These are phyloP conservation scores for Lachnellula willkommii DNA, from an alignment of 2,329 filamentous ascomycete species.

Conservation along the genomic window DNA sequence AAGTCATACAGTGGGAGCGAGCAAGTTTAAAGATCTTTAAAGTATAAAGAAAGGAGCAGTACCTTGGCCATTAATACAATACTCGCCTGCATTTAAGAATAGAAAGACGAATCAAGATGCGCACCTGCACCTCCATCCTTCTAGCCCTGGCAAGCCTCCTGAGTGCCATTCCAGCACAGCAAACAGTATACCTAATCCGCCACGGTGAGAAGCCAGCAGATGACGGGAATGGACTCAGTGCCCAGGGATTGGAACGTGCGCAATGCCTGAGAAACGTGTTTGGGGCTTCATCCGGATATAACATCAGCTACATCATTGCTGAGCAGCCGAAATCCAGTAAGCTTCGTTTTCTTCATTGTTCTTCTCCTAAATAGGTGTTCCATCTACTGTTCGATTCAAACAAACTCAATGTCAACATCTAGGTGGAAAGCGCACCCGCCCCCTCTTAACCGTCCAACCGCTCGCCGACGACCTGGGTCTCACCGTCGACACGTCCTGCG, in stretches of 20 bases:
- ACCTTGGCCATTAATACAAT: no score
- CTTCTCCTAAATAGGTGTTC: not conserved
- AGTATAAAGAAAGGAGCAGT: no score
- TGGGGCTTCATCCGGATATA: constrained; percentile 44
- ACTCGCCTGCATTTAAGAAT: no score
- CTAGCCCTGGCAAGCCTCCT: not conserved
- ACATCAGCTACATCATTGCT: constrained; percentile 56
- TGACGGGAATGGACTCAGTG: constrained; percentile 44
- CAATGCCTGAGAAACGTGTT: constrained; percentile 56
- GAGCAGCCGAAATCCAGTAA: constrained; percentile 45
- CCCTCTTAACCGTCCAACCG: constrained; percentile 52
- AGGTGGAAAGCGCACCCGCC: constrained; percentile 49
- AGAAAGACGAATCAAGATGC: no score
- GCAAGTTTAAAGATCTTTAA: no score
- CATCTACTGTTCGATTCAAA: not conserved
- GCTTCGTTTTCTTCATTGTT: not conserved
- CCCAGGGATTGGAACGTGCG: constrained; percentile 48
- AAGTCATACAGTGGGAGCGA: no score
- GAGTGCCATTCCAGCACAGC: constrained; percentile 6
- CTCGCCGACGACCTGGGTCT: constrained; percentile 51
- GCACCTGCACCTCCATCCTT: no score
- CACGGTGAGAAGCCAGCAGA: constrained; percentile 57
- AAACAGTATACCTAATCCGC: constrained; percentile 56
- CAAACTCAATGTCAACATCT: not conserved
- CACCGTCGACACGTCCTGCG: constrained; percentile 49